Evolutionary conservation across 2,329 filamentous ascomycete species (phyloP).

Genomic region (Cryphonectria carpinicola): DNA sequence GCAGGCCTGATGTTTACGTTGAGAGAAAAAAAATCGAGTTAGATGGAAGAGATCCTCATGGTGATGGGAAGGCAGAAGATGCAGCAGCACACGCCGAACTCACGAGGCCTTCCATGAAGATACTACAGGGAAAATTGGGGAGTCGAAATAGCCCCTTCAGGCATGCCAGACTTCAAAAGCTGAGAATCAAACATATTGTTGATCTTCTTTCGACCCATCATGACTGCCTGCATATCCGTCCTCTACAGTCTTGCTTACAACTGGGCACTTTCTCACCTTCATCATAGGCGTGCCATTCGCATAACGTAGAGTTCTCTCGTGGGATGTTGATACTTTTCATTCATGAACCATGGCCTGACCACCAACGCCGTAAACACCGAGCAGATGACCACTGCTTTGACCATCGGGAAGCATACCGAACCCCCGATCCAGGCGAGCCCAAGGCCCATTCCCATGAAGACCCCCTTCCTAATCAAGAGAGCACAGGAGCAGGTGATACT

Average conservation of each 20-base stretch:
- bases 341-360: constrained; percentile 10
- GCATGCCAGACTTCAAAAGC: background rate
- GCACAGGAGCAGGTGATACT: constrained; percentile 19
- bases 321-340: background rate
- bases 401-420: constrained; percentile 4
- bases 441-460: constrained; percentile 5
- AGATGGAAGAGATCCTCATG: background rate
- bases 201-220: background rate
- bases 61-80: background rate
- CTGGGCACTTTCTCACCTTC: background rate
- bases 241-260: background rate
- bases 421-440: constrained; percentile 7
- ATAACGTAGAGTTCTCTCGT: background rate
- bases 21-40: background rate
- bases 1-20: background rate
- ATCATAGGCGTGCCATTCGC: background rate
- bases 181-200: background rate
- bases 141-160: background rate
- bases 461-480: background rate
- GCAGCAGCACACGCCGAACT: background rate
- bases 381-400: constrained; percentile 10
- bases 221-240: background rate
- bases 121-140: background rate
- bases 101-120: background rate
- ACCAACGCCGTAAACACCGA: constrained; percentile 19